Evolutionary conservation across 2,329 filamentous ascomycete genomes (phyloP).

Genomic region (Aphanocladium album): DNA sequence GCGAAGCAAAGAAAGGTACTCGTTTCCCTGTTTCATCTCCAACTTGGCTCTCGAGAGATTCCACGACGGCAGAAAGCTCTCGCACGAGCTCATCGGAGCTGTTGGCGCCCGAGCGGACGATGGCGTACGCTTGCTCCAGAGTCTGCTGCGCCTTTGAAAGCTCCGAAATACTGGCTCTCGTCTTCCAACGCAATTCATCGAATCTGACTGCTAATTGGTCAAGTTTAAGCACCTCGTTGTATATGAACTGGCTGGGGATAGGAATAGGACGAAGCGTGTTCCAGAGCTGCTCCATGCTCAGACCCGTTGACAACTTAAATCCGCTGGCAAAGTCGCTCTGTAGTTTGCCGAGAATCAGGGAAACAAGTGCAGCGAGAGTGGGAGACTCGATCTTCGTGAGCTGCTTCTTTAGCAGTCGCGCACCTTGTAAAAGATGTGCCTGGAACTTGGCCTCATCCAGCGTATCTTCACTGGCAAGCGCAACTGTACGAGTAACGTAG

Average conservation of each 20-base stretch:
- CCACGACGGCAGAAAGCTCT: slow-evolving; percentile 47
- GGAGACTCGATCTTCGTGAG: slow-evolving; percentile 21
- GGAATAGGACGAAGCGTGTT: slow-evolving; percentile 60
- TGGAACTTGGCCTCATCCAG: slow-evolving; percentile 63
- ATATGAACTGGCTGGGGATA: slow-evolving; percentile 39
- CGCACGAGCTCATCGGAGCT: slow-evolving; percentile 44
- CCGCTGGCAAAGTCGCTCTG: slow-evolving; percentile 59
- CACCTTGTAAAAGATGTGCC: slow-evolving; percentile 53
- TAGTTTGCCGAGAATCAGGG: slow-evolving; percentile 36
- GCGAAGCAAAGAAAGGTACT: slow-evolving; percentile 45
- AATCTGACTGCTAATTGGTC: slow-evolving; percentile 55
- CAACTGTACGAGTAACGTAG: slow-evolving; percentile 51
- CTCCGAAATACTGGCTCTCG: slow-evolving; percentile 45
- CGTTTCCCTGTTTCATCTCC: slow-evolving; percentile 36
- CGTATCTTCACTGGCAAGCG: slow-evolving; percentile 35
- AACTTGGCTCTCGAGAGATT: slow-evolving; percentile 43
- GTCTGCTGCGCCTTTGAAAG: slow-evolving; percentile 50
- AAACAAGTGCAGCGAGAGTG: slow-evolving; percentile 32
- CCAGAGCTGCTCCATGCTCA: slow-evolving; percentile 80
- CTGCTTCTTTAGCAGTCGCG: slow-evolving; percentile 35
- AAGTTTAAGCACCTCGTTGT: slow-evolving; percentile 46
- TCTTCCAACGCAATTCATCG: slow-evolving; percentile 56
- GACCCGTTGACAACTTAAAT: slow-evolving; percentile 68
- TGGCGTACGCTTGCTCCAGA: slow-evolving; percentile 50
- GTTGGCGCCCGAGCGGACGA: slow-evolving; percentile 41